These are phyloP conservation scores for Ceratorhiza oryzae-sativae DNA, from an alignment of 1,284 basidiomycete species.

Conservation along the genomic window DNA sequence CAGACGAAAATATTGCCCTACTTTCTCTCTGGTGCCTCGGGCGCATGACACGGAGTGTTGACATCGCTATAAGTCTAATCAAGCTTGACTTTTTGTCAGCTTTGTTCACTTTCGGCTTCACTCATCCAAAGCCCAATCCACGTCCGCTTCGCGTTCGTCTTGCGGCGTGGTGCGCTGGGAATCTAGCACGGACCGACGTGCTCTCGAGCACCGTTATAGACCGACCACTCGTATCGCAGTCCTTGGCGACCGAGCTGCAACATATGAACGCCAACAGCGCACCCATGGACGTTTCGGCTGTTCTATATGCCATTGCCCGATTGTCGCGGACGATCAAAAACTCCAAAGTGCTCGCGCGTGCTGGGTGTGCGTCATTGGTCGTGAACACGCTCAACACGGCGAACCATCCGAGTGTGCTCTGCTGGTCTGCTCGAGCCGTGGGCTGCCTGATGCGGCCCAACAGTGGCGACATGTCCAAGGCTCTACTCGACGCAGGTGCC, in stretches of 20 bases:
- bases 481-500: conserved; percentile 39
- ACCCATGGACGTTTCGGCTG: conserved; percentile 14
- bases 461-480: conserved; percentile 41
- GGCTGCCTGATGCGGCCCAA: conserved; percentile 42
- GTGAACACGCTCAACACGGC: conserved; percentile 24
- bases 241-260: conserved; percentile 6
- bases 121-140: conserved; percentile 21
- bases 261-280: conserved; percentile 15
- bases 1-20: conserved; percentile 23
- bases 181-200: conserved; percentile 42
- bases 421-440: conserved; percentile 40
- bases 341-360: conserved; percentile 37
- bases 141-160: conserved; percentile 6
- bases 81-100: conserved; percentile 33
- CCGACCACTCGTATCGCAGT: conserved; percentile 15
- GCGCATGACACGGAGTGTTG: conserved; percentile 35
- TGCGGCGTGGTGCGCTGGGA: conserved; percentile 41
- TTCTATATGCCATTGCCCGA: conserved; percentile 39
- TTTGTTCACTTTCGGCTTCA: conserved; percentile 33
- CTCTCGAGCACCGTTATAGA: conserved; percentile 36
- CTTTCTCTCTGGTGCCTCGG: conserved; percentile 41
- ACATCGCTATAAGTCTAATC: conserved; percentile 40
- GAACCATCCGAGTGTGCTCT: conserved; percentile 36
- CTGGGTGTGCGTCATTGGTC: conserved; percentile 37
- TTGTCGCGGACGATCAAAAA: conserved; percentile 38